phyloP scores from a whole-genome alignment of 2,329 filamentous ascomycete species.

The Scedosporium minutisporum region DNA sequence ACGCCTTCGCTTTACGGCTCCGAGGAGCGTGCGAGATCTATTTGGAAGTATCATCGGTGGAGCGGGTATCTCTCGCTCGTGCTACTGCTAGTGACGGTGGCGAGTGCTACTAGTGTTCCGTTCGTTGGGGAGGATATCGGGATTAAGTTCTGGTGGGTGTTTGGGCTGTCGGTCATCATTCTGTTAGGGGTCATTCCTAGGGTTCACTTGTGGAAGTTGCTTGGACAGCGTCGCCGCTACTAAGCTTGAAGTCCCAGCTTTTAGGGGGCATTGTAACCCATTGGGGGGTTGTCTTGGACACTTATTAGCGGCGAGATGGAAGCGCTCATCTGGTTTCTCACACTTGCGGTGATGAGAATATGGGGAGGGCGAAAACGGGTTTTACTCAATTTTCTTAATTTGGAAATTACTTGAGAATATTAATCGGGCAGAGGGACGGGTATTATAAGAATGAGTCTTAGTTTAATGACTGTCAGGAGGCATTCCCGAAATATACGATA shows the following conservation, averaged over 20 bases:
- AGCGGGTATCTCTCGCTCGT: slow-evolving; percentile 66
- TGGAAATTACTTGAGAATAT: no score
- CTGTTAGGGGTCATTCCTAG: slow-evolving; percentile 66
- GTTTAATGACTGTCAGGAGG: no score
- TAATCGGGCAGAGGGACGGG: no score
- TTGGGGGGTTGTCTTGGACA: no score
- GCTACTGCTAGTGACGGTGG: slow-evolving; percentile 63
- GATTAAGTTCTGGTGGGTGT: slow-evolving; percentile 67
- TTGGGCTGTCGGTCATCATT: slow-evolving; percentile 56
- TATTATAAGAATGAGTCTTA: no score
- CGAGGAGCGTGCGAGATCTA: slow-evolving; percentile 64
- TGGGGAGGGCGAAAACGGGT: no score
- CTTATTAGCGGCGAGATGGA: no score
- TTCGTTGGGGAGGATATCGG: slow-evolving; percentile 61
- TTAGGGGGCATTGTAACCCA: no score
- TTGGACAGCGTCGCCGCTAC: neutral
- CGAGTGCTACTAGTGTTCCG: slow-evolving; percentile 64
- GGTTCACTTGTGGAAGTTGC: slow-evolving; percentile 71
- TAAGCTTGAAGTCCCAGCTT: neutral
- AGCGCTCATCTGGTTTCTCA: no score
- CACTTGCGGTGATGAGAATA: no score
- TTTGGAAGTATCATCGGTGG: slow-evolving; percentile 85
- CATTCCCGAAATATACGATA: no score
- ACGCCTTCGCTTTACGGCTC: slow-evolving; percentile 67
- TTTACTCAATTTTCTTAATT: no score